These are phyloP conservation scores for Xylariaceae sp. DNA, from an alignment of 2,329 filamentous ascomycete genomes.

Conservation along the genomic window DNA sequence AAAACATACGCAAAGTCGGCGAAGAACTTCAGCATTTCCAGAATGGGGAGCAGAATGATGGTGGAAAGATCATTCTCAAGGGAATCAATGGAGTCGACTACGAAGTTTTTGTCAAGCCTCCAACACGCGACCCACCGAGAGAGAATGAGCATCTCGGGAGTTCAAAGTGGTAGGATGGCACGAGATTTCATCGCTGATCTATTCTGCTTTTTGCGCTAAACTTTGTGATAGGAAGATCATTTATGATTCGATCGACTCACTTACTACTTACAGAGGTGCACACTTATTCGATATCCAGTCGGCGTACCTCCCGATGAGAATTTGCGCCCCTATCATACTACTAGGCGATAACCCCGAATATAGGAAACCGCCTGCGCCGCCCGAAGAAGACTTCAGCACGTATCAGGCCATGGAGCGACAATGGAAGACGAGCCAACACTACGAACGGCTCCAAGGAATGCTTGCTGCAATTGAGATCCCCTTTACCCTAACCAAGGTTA, in stretches of 20 bases:
- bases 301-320: constrained; percentile 32
- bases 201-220: constrained; percentile 15
- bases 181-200: no score
- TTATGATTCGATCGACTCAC: constrained; percentile 25
- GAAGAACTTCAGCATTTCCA: constrained; percentile 23
- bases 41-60: constrained; percentile 15
- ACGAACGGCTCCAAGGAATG: constrained; percentile 21
- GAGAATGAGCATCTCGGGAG: constrained; percentile 24
- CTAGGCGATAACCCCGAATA: not conserved
- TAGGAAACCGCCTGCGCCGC: constrained; percentile 14
- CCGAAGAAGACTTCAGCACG: constrained; percentile 22
- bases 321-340: constrained; percentile 21
- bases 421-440: constrained; percentile 29
- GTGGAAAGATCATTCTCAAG: constrained; percentile 19
- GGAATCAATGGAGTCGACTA: constrained; percentile 28
- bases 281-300: constrained; percentile 13
- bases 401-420: constrained; percentile 25
- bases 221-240: constrained; percentile 18
- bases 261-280: constrained; percentile 16
- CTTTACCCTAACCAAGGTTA: constrained; percentile 26
- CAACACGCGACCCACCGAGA: constrained; percentile 3
- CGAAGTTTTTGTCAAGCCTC: constrained; percentile 20
- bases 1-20: constrained; percentile 25
- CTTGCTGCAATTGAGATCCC: constrained; percentile 27
- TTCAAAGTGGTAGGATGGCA: constrained; percentile 27